These are phyloP conservation scores for Pseudonitzschia multistriata DNA, from an alignment of 108 stramenopile genomes.

Conservation along the genomic window DNA sequence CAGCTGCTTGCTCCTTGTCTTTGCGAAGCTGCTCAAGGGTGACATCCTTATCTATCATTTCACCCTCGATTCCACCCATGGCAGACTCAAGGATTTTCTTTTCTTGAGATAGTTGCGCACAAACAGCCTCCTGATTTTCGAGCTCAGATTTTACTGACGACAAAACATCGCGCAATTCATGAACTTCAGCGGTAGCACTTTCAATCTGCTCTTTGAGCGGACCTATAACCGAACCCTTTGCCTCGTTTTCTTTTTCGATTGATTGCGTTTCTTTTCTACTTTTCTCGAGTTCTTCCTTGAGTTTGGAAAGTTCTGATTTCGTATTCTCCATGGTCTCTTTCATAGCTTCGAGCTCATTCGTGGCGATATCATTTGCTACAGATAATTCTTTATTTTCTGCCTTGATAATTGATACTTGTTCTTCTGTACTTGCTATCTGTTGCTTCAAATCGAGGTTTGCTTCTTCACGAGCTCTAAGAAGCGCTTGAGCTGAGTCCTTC, in stretches of 20 bases:
- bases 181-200: not conserved
- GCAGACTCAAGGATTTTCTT: not conserved
- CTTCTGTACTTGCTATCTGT: not conserved
- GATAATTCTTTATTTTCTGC: not conserved
- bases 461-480: not conserved
- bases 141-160: not conserved
- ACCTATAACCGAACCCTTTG: not conserved
- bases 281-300: constrained; percentile 11
- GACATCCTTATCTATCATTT: not conserved
- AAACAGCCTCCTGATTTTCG: constrained; percentile 5
- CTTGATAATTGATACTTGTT: constrained; percentile 3
- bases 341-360: not conserved
- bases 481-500: constrained; percentile 8
- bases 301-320: not conserved
- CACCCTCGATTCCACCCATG: not conserved
- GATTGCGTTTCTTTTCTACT: not conserved
- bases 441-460: not conserved
- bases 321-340: not conserved
- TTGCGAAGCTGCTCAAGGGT: not conserved
- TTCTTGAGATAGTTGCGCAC: not conserved
- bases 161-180: not conserved
- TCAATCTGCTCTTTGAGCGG: not conserved
- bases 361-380: not conserved
- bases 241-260: not conserved
- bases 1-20: constrained; percentile 3